Percentiles rank a stretch among this genome's conserved stretches.
Evolutionary conservation across 2,329 filamentous ascomycete species (phyloP).

Genomic region (Aspergillus ochraceus): DNA sequence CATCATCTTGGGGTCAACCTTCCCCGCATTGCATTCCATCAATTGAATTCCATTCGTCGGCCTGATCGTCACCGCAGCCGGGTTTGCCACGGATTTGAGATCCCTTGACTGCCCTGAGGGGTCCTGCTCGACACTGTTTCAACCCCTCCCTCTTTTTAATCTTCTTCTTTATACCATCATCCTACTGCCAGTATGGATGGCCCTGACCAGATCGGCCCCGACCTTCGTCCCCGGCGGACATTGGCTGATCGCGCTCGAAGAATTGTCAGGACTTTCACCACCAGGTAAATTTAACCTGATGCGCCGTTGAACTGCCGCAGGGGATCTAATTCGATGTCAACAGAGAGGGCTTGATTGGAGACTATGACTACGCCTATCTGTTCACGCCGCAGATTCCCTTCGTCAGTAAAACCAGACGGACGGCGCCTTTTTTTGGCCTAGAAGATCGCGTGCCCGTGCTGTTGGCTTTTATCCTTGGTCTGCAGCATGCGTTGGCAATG

Average conservation of each 20-base stretch:
- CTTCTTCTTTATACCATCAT: not conserved
- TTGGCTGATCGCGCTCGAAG: constrained; percentile 36
- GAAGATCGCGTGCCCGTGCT: constrained; percentile 68
- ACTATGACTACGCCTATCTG: constrained; percentile 87
- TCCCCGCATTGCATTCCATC: not conserved
- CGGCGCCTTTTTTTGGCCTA: constrained; percentile 70
- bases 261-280: constrained; percentile 41
- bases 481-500: constrained; percentile 71
- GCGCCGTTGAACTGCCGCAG: not conserved
- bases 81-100: not conserved
- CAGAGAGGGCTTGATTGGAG: constrained; percentile 73
- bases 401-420: constrained; percentile 61
- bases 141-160: not conserved
- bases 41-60: too few relatives aligned
- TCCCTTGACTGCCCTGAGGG: not conserved
- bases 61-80: too few relatives aligned
- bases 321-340: not conserved
- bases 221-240: constrained; percentile 37
- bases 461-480: constrained; percentile 64
- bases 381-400: constrained; percentile 83
- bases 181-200: constrained; percentile 31
- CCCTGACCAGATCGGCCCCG: constrained; percentile 46
- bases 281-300: constrained; percentile 32
- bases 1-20: not conserved
- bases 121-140: not conserved